Base-by-base conservation (phyloP, 495 filamentous ascomycete genomes). In the Hyphodiscus hymeniophilus region DNA sequence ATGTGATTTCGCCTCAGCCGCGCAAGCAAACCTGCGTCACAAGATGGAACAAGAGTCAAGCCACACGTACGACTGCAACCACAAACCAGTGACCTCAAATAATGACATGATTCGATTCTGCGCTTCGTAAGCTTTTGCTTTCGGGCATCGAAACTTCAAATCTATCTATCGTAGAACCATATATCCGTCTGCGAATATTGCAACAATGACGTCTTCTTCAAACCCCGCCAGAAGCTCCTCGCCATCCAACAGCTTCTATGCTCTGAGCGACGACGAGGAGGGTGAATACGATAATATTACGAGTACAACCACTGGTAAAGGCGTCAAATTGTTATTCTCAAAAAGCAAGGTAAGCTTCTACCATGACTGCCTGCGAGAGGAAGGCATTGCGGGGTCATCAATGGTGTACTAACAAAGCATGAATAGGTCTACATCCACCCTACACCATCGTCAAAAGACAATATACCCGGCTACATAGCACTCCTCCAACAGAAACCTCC, bases 281-380 rank as follows among this genome's bases (percentile, higher is more conserved):
- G 82, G 80, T 54, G 92, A 89, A 54, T 98, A 98, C 67, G 87
- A 90, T 61, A 97, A 90, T 18, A 92, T 98, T 64, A 87, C 88
- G 8, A 88, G 94, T 62, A 80, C 81, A 12, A 77, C 71, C 45
- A 79, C 84, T 1, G 83, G 86, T 2, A 77, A 81, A 50, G 91
- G 92, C 5, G 94, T 98, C 34, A 98, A 96, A 69, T 71, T 98
- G n/a, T 69, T 98, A 21, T 96, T 82, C 58, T 89, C 89, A 20
- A 98, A 98, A 67, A 95, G 89, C 81, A 98, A 98, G 72, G 87
- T 82, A 54, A 31, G 72, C 61, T 12, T 15, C 17, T 17, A 15
- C 10, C 7, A 43, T 43, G 41, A 12, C 35, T 39, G 33, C 2
- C 33, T 20, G 26, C 20, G 35, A 30, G 42, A 7, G 16, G 6